Percentiles rank a stretch among this genome's conserved stretches.
These are phyloP conservation scores for Phytopythium montanum DNA, from an alignment of 352 stramenopile species.

Conservation along the genomic window DNA sequence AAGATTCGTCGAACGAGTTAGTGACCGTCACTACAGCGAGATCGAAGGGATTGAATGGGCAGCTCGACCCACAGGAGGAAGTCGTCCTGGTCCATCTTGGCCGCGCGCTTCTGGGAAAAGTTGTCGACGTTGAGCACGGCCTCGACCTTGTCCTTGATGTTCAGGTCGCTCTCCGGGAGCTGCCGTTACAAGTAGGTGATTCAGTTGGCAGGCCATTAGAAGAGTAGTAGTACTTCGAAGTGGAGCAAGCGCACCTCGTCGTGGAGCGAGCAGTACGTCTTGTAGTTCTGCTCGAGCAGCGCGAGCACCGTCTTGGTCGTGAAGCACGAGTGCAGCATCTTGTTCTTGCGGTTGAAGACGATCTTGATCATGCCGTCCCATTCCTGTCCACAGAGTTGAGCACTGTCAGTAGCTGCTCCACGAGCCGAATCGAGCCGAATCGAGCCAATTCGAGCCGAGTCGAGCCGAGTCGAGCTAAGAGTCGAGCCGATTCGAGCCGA, in stretches of 20 bases:
- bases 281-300: conserved; percentile 96
- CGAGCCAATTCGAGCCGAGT: no score
- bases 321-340: conserved; percentile 96
- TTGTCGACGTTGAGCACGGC: conserved; percentile 89
- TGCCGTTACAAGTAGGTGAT: conserved; percentile 14
- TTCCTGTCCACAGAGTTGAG: conserved; percentile 50
- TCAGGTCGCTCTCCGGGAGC: conserved; percentile 66
- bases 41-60: no score
- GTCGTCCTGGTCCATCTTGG: conserved; percentile 98
- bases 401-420: neutral
- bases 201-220: conserved; percentile 1
- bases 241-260: conserved; percentile 42
- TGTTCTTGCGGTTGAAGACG: conserved; percentile 99
- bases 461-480: no score
- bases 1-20: neutral
- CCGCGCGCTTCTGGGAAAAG: conserved; percentile 87
- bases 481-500: no score
- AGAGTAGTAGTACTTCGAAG: neutral
- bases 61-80: conserved; percentile 87
- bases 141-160: conserved; percentile 94
- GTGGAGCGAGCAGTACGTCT: conserved; percentile 93
- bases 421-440: no score
- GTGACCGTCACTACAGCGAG: neutral
- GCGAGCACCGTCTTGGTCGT: conserved; percentile 96
- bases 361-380: conserved; percentile 99